Base-by-base conservation (phyloP, 2,329 filamentous ascomycete species). In the Xylariaceae sp. region DNA sequence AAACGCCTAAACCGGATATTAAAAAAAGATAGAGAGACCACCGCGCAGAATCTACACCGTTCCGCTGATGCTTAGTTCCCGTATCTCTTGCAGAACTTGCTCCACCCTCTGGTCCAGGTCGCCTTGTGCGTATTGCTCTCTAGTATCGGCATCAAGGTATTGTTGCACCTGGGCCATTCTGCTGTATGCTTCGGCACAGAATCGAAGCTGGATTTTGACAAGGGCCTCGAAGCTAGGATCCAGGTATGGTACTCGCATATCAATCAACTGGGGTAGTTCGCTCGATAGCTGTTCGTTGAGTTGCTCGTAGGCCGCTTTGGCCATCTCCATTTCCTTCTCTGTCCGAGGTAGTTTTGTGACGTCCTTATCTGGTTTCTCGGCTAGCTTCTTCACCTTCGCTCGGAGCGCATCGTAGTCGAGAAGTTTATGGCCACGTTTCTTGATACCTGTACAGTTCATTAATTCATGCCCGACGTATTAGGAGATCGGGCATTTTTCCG, bases 141-240 rank as follows among this genome's bases (percentile, higher is more conserved):
- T 77, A 36, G 90, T 97, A 59, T 95, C 88, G 19, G 90, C 85
- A 60, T 97, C 92, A 21, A 98, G 74, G 62, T 96, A 97, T 68
- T 98, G 92, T 69, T 98, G 92, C 41, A 98, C 94, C 69, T 98
- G 94, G 17, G 94, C 92, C 92, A 98, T 98, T 33, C 92, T 76
- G 46, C 83, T 89, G 66, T 98, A 98, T 2, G 92, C 92, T 68
- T 98, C 92, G 6, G 94, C 92, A 58, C 94, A 98, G 70, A 98
- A 98, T 26, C 92, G 77, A 56, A 98, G 66, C 69, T 98, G 92
- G 52, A 98, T 98, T 73, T 98, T 98, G 62, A 98, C 92, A 36
- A 98, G 79, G 0, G 94, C 92, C 67, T 98, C 92, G 59, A 98
- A 98, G 46, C 83, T 90, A 0, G 94, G 94, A 57, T 98, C 92